Evolutionary conservation across 345 rosid genomes (phyloP).

Genomic region (Bruguiera gymnorhiza): DNA sequence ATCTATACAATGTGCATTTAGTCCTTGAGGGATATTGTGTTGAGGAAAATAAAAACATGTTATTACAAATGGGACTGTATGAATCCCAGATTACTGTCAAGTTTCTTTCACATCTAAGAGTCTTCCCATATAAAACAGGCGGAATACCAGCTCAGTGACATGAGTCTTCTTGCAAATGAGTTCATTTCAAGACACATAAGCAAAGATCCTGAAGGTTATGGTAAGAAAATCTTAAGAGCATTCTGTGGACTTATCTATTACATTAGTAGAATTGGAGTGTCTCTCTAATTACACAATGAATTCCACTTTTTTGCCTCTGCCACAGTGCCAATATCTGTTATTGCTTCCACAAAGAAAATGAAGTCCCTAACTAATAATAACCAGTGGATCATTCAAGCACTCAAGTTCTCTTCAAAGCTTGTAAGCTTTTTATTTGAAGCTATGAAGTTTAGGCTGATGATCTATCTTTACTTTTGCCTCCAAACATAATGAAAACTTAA

Average conservation of each 20-base stretch:
- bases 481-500: too few species aligned
- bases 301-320: background rate
- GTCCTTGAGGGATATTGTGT: too few species aligned
- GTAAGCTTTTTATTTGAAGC: slow-evolving; percentile 41
- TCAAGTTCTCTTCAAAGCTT: slow-evolving; percentile 76
- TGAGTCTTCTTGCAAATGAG: slow-evolving; percentile 90
- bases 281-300: background rate
- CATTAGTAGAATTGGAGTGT: background rate
- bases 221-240: slow-evolving; percentile 39
- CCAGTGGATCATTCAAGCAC: slow-evolving; percentile 64
- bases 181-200: slow-evolving; percentile 69
- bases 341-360: slow-evolving; percentile 81
- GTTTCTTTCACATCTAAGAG: background rate
- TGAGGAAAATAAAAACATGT: too few species aligned
- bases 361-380: slow-evolving; percentile 61
- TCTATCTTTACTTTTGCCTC: background rate
- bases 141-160: slow-evolving; percentile 85
- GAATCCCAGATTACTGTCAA: slow-evolving; percentile 1
- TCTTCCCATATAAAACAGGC: slow-evolving; percentile 42
- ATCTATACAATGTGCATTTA: too few species aligned
- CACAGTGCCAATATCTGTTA: slow-evolving; percentile 64
- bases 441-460: background rate
- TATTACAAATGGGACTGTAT: background rate
- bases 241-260: background rate
- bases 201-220: slow-evolving; percentile 89